phyloP scores from a whole-genome alignment of 768 basidiomycete species.

The Cystobasidium ongulense region DNA sequence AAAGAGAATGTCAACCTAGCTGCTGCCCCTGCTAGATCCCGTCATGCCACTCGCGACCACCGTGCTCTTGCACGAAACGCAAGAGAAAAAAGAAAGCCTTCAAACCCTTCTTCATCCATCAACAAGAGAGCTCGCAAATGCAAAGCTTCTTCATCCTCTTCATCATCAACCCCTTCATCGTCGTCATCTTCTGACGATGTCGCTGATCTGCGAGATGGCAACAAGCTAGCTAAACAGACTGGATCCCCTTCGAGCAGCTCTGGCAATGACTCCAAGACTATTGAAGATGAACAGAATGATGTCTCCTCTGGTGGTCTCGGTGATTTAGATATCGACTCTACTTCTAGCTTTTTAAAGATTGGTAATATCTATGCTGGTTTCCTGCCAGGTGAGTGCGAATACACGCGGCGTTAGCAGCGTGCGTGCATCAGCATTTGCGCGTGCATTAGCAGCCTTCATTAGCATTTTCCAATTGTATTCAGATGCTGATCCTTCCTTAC shows the following conservation, averaged over 20 bases:
- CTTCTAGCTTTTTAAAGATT: constrained; percentile 14
- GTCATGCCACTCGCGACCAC: constrained; percentile 17
- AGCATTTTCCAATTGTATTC: too few relatives aligned
- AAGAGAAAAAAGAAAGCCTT: not conserved
- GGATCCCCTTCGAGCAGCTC: not conserved
- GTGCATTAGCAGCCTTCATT: too few relatives aligned
- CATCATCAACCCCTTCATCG: not conserved
- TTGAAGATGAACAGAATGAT: not conserved
- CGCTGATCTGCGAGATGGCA: not conserved
- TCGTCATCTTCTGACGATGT: not conserved
- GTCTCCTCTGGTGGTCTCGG: not conserved
- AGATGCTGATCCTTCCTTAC: too few relatives aligned
- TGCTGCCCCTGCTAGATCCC: constrained; percentile 11
- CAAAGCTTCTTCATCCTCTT: not conserved
- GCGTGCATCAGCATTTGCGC: too few relatives aligned
- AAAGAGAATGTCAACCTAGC: not conserved
- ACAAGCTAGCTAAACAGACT: not conserved
- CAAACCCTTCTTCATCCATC: not conserved
- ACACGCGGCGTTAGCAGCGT: too few relatives aligned
- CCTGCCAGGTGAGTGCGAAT: constrained; percentile 5
- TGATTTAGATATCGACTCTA: not conserved
- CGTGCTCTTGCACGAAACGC: not conserved
- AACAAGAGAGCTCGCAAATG: not conserved
- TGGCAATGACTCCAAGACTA: not conserved
- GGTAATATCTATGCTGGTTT: constrained; percentile 27